Evolutionary conservation across 345 rosid species (phyloP).

Genomic region (Lenwebbia sp.): DNA sequence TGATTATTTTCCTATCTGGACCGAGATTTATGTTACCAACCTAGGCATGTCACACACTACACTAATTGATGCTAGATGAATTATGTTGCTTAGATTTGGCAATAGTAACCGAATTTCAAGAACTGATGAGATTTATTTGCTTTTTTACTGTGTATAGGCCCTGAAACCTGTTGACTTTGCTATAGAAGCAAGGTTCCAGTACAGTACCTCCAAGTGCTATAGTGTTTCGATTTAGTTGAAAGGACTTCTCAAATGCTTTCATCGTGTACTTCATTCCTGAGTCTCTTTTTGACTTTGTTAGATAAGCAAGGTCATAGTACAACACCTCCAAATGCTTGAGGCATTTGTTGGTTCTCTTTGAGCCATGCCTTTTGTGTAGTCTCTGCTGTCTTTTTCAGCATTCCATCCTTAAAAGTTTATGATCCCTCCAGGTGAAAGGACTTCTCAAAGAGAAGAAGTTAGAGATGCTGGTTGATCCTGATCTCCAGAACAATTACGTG

Average conservation of each 20-base stretch:
- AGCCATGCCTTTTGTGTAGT: neutral
- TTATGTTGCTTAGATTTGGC: neutral
- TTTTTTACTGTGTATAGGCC: too few relatives aligned
- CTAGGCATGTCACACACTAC: neutral
- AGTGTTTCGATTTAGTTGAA: neutral
- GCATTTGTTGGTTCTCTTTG: neutral
- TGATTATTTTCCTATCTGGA: neutral
- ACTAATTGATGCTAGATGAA: neutral
- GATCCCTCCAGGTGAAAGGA: slow-evolving; percentile 66
- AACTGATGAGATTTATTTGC: too few relatives aligned
- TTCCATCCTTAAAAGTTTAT: neutral
- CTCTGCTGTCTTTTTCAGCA: neutral
- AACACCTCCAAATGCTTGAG: neutral
- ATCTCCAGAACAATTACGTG: slow-evolving; percentile 61
- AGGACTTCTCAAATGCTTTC: neutral
- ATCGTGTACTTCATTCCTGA: too few relatives aligned
- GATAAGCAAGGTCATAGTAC: neutral
- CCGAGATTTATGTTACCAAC: neutral
- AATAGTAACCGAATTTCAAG: too few relatives aligned
- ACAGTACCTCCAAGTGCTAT: neutral
- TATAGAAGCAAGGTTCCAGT: neutral
- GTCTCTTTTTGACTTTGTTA: neutral
- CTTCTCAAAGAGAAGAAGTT: slow-evolving; percentile 86
- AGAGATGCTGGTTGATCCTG: slow-evolving; percentile 94
- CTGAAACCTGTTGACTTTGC: neutral